Evolutionary conservation across 306 rosid genomes (phyloP), one percentile per base, ranked within the genome.

Genomic region (Elaeagnus macrophylla): DNA sequence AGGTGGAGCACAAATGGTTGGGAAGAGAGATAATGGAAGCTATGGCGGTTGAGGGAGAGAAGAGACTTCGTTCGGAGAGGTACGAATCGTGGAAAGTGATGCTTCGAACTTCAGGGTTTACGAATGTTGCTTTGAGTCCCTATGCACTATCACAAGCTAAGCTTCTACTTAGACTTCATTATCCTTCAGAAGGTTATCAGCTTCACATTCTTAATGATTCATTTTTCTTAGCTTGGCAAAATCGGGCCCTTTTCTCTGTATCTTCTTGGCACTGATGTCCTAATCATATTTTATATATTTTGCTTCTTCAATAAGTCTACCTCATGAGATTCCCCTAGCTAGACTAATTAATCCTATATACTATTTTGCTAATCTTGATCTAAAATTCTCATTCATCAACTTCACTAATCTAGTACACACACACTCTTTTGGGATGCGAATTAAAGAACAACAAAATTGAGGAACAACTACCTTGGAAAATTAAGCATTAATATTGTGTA

Each of bases 71-170:
- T 53, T 59, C 67, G 19, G 72, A 72, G 58, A 65, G 74, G 47
- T 79, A 48, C 38, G 81, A 75, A 47, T 51, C 61, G 19, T 79
- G 84, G 84, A 71, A 79, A 48, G 58, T 51, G 36, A 12, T 68
- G 76, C 69, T 79, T 50, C 48, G 73, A 41, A 68, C 73, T 42
- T 54, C 54, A 1, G 81, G 84, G 7, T 79, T 72, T 54, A 59
- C 72, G 13, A 68, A 75, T 51, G 74, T 75, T 54, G 51, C 79
- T 12, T 69, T 75, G 60, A 79, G 84, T 60, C 76, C 81, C 2
- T 79, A 75, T 44, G 79, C 84, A 2, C 73, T 79, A 11, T 79
- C 84, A 0, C 84, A 79, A 41, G 84, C 84, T 3, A 79, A 75
- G 65, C 73, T 79, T 3, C 74, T 79, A 5, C 76, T 79, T 12